Percentiles rank a stretch among this genome's conserved stretches.
These are phyloP conservation scores for Penicillium vulpinum DNA, from an alignment of 2,329 filamentous ascomycete species.

Conservation along the genomic window DNA sequence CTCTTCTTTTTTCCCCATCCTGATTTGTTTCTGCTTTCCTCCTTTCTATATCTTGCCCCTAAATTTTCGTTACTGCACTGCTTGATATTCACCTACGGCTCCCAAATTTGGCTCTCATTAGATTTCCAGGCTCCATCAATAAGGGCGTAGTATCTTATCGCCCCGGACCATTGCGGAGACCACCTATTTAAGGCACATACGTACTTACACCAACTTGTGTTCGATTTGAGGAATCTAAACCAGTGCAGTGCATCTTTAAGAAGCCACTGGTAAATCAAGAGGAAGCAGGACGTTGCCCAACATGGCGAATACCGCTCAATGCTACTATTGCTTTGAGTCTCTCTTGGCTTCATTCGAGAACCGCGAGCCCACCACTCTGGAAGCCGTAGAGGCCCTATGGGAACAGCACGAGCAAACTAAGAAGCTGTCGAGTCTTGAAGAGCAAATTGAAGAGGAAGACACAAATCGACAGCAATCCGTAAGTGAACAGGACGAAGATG, in stretches of 20 bases:
- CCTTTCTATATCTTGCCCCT: neutral
- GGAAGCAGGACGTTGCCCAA: neutral
- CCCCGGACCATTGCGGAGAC: conserved; percentile 9
- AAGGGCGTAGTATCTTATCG: conserved; percentile 21
- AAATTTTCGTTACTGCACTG: neutral
- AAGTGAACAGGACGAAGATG: conserved; percentile 33
- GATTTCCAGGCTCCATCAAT: conserved; percentile 9
- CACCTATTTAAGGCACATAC: too few relatives aligned
- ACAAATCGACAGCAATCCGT: conserved; percentile 7
- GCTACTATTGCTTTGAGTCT: conserved; percentile 88
- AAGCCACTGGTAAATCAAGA: neutral
- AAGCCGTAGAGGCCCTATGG: conserved; percentile 70
- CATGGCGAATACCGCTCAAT: conserved; percentile 86
- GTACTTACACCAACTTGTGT: conserved; percentile 1
- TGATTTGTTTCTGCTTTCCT: neutral
- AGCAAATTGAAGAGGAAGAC: conserved; percentile 22
- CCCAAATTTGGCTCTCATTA: neutral
- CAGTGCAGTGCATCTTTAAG: neutral
- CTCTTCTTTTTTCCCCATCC: neutral
- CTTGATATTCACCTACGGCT: neutral
- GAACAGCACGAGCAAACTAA: conserved; percentile 50
- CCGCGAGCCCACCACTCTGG: conserved; percentile 66
- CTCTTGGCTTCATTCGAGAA: conserved; percentile 73
- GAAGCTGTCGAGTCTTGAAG: conserved; percentile 38
- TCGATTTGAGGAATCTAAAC: conserved; percentile 8